A percentile compares a stretch with the other conserved stretches of the same genome.
Evolutionary conservation across 2,329 filamentous ascomycete genomes (phyloP).

Genomic region (Alternaria sp.): DNA sequence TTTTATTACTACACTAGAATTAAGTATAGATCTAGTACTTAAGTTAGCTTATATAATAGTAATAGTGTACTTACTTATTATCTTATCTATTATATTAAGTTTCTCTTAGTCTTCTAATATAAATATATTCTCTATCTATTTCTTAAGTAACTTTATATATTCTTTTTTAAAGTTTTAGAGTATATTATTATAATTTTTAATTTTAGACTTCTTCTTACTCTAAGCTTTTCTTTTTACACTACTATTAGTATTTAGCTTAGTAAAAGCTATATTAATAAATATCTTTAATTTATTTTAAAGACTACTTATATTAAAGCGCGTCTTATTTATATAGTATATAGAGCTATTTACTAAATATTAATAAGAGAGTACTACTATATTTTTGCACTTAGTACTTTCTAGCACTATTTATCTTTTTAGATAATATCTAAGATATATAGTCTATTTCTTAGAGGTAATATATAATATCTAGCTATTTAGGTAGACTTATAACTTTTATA

Average conservation of each 20-base stretch:
- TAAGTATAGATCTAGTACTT: not conserved
- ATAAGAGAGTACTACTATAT: not conserved
- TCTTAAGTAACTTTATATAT: not conserved
- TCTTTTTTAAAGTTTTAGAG: slow-evolving; percentile 6
- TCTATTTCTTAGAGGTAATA: not conserved
- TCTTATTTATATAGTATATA: slow-evolving; percentile 7
- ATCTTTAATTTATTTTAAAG: not conserved
- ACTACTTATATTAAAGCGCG: not conserved
- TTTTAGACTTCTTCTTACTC: not conserved
- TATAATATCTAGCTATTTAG: not conserved
- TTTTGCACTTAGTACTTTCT: not conserved
- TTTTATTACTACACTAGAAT: not conserved
- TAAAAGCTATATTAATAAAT: not conserved
- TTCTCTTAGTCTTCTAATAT: not conserved
- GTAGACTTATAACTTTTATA: not conserved
- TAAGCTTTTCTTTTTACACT: not conserved
- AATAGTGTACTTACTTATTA: not conserved
- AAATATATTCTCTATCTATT: not conserved
- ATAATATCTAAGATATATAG: not conserved
- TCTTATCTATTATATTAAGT: not conserved
- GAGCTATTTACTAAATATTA: not conserved
- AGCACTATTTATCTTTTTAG: not conserved
- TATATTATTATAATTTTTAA: not conserved
- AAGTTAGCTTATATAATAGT: not conserved
- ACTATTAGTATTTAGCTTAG: not conserved